phyloP scores from a whole-genome alignment of 1,139 yeast genomes.

The Yamadazyma atlantica region DNA sequence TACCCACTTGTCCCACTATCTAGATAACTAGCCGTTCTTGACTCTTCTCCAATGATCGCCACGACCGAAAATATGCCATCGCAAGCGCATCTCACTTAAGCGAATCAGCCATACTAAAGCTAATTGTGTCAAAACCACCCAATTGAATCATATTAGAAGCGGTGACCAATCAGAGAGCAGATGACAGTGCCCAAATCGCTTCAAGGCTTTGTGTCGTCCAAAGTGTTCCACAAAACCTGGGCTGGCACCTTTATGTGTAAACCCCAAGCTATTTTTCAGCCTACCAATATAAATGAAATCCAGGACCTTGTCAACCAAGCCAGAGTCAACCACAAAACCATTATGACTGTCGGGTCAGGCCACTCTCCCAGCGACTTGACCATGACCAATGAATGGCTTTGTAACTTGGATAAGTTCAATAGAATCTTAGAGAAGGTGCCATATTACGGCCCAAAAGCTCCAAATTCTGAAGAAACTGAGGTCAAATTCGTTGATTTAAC shows the following conservation, averaged over 20 bases:
- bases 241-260: slow-evolving; percentile 82
- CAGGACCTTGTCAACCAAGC: slow-evolving; percentile 67
- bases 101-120: too few species aligned
- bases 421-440: slow-evolving; percentile 46
- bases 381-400: slow-evolving; percentile 84
- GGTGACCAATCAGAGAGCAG: too few species aligned
- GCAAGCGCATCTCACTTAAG: too few species aligned
- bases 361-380: slow-evolving; percentile 94
- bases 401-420: slow-evolving; percentile 79
- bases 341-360: slow-evolving; percentile 90
- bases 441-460: slow-evolving; percentile 35
- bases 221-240: slow-evolving; percentile 70
- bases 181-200: slow-evolving; percentile 30
- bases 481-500: slow-evolving; percentile 83
- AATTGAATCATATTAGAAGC: too few species aligned
- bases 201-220: slow-evolving; percentile 35
- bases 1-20: too few species aligned
- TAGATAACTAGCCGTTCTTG: too few species aligned
- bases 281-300: slow-evolving; percentile 63
- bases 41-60: too few species aligned
- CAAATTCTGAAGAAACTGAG: slow-evolving; percentile 29
- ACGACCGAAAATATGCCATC: too few species aligned
- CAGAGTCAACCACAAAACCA: slow-evolving; percentile 54
- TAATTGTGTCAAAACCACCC: too few species aligned
- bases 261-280: slow-evolving; percentile 81